Base-by-base conservation (phyloP, 306 rosid species). In the Medicago lupulina region DNA sequence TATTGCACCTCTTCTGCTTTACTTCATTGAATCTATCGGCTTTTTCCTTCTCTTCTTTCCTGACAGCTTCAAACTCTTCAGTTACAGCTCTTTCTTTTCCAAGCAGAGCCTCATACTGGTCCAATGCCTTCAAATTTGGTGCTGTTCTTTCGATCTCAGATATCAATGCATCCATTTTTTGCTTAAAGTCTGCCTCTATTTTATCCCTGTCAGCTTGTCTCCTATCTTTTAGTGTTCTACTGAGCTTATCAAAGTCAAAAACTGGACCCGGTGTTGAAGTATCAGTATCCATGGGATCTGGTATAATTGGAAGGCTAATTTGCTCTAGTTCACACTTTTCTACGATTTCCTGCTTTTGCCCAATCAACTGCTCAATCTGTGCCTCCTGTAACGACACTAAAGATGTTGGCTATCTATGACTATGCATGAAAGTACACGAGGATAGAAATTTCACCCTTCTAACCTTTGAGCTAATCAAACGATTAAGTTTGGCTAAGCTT, bases 61-160 rank as follows among this genome's bases (percentile, higher is more conserved):
- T 90, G 44, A 92, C 96, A 62, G 84, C 88, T 83, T 96, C 98
- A 82, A 89, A 92, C 88, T 96, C 98, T 81, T 90, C 97, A 67
- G 78, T 82, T 64, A 89, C 83, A 79, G 80, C 86, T 86, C 88
- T 90, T 88, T 92, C 99, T 89, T 89, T 96, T 82, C 89, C 92
- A 62, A 87, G 86, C 69, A 96, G 83, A 79, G 92, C 92, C 70
- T 96, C 99, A 75, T 96, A 96, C 73, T 96, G 99, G 75, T 92
- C 99, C 79, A 96, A 82, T 75, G 99, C 98, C 88, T 92, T 96
- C 91, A 96, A 82, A 88, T 96, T 96, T 38, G 99, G 99, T 23
- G 99, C 97, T 2, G 99, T 96, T 89, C 89, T 90, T 60, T 96
- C 98, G 17, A 92, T 96, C 73, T 96, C 99, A 61, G 97, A 84